These are phyloP conservation scores for Mycena alexandri DNA, from an alignment of 768 basidiomycete species.

Conservation along the genomic window DNA sequence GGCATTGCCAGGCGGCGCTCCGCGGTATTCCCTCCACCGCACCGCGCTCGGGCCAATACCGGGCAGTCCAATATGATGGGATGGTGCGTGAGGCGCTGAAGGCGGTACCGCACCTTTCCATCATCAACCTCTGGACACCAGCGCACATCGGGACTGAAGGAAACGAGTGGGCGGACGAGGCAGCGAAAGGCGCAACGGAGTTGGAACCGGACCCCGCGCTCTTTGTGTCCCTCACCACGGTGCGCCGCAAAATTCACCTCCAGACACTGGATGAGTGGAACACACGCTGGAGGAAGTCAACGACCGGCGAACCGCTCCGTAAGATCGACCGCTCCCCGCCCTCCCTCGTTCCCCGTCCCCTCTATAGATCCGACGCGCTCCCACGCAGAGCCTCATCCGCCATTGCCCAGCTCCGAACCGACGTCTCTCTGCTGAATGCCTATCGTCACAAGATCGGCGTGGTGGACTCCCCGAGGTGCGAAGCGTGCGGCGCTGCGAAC, in stretches of 20 bases:
- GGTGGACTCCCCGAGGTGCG: neutral
- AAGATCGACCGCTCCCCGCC: too few relatives aligned
- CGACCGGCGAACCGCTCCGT: too few relatives aligned
- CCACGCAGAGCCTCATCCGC: neutral
- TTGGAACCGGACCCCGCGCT: neutral
- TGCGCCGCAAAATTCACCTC: neutral
- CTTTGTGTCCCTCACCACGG: constrained; percentile 4
- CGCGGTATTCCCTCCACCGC: neutral
- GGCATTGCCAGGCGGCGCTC: too few relatives aligned
- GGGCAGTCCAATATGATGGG: neutral
- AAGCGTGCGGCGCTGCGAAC: neutral
- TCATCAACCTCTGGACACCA: too few relatives aligned
- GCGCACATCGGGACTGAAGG: neutral
- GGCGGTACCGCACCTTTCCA: too few relatives aligned
- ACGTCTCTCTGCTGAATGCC: neutral
- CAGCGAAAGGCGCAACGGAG: neutral
- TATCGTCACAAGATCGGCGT: too few relatives aligned
- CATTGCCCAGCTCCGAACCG: neutral
- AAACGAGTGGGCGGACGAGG: too few relatives aligned
- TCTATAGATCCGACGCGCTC: too few relatives aligned
- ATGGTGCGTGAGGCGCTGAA: too few relatives aligned
- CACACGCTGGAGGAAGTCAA: too few relatives aligned
- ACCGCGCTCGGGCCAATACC: neutral
- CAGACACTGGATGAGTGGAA: neutral
- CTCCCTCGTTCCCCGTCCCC: too few relatives aligned